phyloP scores from a whole-genome alignment of 495 filamentous ascomycete genomes.

The Hypoxylon lienhwacheense region DNA sequence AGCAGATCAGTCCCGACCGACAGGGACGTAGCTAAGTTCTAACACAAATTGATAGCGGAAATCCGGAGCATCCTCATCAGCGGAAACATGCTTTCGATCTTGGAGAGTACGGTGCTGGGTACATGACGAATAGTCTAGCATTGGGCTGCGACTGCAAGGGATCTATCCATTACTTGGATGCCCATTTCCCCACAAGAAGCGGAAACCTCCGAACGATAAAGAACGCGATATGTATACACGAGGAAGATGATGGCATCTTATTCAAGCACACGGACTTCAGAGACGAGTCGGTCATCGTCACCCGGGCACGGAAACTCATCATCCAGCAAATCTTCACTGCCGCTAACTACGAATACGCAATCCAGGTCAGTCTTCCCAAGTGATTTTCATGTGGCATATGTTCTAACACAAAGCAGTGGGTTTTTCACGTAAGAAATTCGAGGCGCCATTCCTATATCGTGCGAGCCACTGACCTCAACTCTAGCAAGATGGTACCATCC shows the following conservation, averaged over 20 bases:
- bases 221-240: conserved; percentile 96
- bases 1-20: conserved; percentile 8
- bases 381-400: not conserved
- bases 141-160: conserved; percentile 96
- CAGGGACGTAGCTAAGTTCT: not conserved
- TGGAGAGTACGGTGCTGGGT: conserved; percentile 91
- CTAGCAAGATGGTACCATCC: conserved; percentile 82
- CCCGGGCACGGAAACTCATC: conserved; percentile 82
- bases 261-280: conserved; percentile 98
- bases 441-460: not conserved
- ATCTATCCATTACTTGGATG: conserved; percentile 85
- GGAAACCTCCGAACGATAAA: conserved; percentile 79
- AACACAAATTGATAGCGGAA: conserved; percentile 54
- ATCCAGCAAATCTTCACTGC: conserved; percentile 95
- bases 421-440: conserved; percentile 62
- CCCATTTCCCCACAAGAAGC: conserved; percentile 78
- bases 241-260: conserved; percentile 90
- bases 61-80: conserved; percentile 89
- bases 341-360: conserved; percentile 96
- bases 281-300: conserved; percentile 83
- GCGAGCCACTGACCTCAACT: conserved; percentile 9
- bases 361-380: conserved; percentile 26
- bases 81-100: conserved; percentile 94
- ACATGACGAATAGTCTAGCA: conserved; percentile 91
- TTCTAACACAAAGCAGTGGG: conserved; percentile 66